Evolutionary conservation across 78 protist species (phyloP), one percentile per base, ranked within the genome.

Genomic region (Dictyostelium intermedium): DNA sequence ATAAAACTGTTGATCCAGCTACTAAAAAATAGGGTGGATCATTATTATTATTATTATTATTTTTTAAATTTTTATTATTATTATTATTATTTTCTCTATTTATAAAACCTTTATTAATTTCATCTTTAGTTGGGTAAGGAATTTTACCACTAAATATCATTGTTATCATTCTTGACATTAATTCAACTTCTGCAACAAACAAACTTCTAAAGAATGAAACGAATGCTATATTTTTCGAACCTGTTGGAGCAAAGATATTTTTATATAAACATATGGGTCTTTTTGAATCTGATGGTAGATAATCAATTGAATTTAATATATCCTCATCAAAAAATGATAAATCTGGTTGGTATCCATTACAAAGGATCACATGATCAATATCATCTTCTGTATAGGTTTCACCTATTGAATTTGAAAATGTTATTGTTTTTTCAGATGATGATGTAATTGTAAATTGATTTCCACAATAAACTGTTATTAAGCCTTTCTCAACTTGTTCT

Each of bases 91-190:
- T 32, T 72, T 16, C 23, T 56, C 66, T 56, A 56, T 56, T 56
- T 56, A 56, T 20, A 56, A 66, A 66, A 35, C 37, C 80, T 20
- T 32, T 76, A 18, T 76, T n/a, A 39, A 76, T 37, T 39, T 23
- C 60, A 10, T 41, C 5, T 41, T 23, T 10, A 20, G 27, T 39
- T 20, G 82, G 60, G 11, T 30, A 39, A 2, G 41, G 14, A 8
- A 37, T 9, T 76, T 76, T 37, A n/a, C 61, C 60, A 76, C 82
- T 76, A 76, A 76, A 76, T 39, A 76, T 32, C 82, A 76, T 37
- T 30, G 45, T 30, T 9, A 47, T 47, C 32, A 20, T 37, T n/a
- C 82, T 76, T 37, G 82, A 34, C 27, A 72, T 32, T 72, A 72
- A 34, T 34, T 72, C 79, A 11, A 72, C 23, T 34, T 27, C 41